Evolutionary conservation across 2,329 filamentous ascomycete species (phyloP).

Genomic region (Aspergillus sp.): DNA sequence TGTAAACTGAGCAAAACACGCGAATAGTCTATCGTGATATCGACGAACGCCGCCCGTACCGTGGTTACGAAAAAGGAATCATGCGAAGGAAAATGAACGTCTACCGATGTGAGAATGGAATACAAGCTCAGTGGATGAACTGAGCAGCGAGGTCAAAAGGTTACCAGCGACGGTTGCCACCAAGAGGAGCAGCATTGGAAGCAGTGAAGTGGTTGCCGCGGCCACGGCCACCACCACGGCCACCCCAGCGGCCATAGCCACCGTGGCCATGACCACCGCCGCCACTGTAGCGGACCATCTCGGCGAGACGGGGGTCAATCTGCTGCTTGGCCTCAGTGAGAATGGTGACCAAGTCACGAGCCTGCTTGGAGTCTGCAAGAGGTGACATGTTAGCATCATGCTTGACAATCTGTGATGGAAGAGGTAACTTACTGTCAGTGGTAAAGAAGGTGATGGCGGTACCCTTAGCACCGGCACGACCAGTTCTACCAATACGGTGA

Average conservation of each 20-base stretch:
- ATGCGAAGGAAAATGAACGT: conserved; percentile 24
- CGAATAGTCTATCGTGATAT: conserved; percentile 40
- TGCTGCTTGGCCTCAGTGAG: conserved; percentile 97
- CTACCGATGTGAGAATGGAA: conserved; percentile 32
- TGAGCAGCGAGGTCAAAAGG: conserved; percentile 21
- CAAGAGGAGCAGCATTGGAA: conserved; percentile 61
- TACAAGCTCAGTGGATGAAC: conserved; percentile 31
- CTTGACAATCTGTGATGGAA: background rate
- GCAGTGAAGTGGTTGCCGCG: conserved; percentile 54
- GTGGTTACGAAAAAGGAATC: conserved; percentile 32
- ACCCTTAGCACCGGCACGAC: conserved; percentile 79
- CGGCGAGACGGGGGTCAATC: conserved; percentile 90
- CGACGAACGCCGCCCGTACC: conserved; percentile 41
- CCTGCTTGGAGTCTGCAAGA: conserved; percentile 77
- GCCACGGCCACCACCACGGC: conserved; percentile 60
- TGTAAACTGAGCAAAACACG: conserved; percentile 22
- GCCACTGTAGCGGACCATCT: conserved; percentile 92
- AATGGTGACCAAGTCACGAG: conserved; percentile 91
- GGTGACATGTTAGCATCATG: conserved; percentile 19
- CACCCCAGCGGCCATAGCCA: conserved; percentile 57
- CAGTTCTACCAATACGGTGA: conserved; percentile 69
- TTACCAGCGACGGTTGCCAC: conserved; percentile 60
- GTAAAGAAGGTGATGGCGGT: conserved; percentile 99
- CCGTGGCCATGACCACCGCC: conserved; percentile 74
- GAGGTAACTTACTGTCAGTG: conserved; percentile 84